Evolutionary conservation across 2,329 filamentous ascomycete genomes (phyloP), one percentile per base, ranked within the genome.

Genomic region (Davidsoniella virescens): DNA sequence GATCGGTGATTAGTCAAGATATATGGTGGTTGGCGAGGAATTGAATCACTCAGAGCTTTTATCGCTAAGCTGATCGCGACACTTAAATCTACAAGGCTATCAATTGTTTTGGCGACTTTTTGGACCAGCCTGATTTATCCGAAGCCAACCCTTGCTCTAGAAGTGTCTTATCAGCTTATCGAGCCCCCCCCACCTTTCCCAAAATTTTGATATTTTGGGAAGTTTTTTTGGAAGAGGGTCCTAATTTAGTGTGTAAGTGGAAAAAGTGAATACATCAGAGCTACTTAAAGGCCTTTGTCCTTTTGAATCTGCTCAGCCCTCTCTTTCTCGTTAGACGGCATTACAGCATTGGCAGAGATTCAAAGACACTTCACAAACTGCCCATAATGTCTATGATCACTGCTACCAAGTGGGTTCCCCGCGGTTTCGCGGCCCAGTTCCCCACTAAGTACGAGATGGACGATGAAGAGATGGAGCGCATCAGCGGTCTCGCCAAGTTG

Each of bases 361-460:
- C 33, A 47, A 37, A 38, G 20, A n/a, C 20, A 14, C 38, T 8
- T 38, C 33, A 26, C 41, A 56, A 57, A 55, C 56, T 58, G 53
- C 59, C 55, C 61, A 62, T 57, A 47, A 76, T 75, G 72, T 82
- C 81, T 58, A 87, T 87, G 82, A 85, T 87, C 56, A 85, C 84
- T 45, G 77, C 81, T 18, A 77, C 82, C 17, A 67, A 80, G 47
- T 87, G 83, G 83, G 82, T 87, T 61, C 80, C 81, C 58, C 76
- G 83, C 53, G 83, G 83, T 47, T 84, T 83, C 59, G 81, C 83
- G 50, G 82, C 84, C 44, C 80, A 80, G 45, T 86, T 87, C 58
- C 83, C 83, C 14, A 72, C 74, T 39, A 84, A 84, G 63, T 85
- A 85, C 62, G 76, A 80, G 52, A 77, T 87, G 52, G 78, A 87